Evolutionary conservation across 106 monocot genomes (phyloP), one percentile per base, ranked within the genome.

Genomic region (Iris macrosiphon): DNA sequence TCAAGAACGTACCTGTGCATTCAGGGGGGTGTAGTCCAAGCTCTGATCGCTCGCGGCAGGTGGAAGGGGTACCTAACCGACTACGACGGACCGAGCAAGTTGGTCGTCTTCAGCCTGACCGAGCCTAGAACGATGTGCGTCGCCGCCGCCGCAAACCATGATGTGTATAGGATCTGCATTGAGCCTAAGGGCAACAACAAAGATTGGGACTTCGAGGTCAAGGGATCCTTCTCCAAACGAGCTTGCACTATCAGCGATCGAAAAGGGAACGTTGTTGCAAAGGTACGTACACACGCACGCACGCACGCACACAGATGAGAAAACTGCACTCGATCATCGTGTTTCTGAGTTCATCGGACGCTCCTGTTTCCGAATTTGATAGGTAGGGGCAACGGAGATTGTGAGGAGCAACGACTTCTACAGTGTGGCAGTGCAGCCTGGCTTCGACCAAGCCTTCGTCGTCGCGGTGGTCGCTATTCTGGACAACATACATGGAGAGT

Each of bases 11-110:
- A n/a, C n/a, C n/a, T n/a, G n/a, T n/a, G 20, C 15, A 17, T 48
- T 6, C 16, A 85, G 91, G 75, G 56, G 23, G 85, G 91, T 6
- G 54, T 82, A 15, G 57, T 85, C 23, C 75, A 85, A 67, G 78
- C 78, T 16, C 29, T 91, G 27, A 85, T 78, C 63, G 10, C 52
- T 33, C 30, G 66, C 53, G 57, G 45, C 29, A 21, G 15, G 15
- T 91, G 91, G 91, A 91, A 62, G 5, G 81, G 81, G 7, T 76
- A 84, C 57, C 24, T 72, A 8, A 66, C 67, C 64, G 84, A 84
- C 14, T 71, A 75, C n/a, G 81, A 52, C 1, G 39, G 31, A 16
- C 53, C 60, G 30, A 78, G 59, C 51, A 77, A 76, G 46, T 21
- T 56, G n/a, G 52, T 82, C 2, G 63, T 75, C 7, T 85, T 91